A percentile compares a stretch with the other conserved stretches of the same genome.
phyloP scores from a whole-genome alignment of 768 basidiomycete genomes.

The Kwoniella dejecticola region DNA sequence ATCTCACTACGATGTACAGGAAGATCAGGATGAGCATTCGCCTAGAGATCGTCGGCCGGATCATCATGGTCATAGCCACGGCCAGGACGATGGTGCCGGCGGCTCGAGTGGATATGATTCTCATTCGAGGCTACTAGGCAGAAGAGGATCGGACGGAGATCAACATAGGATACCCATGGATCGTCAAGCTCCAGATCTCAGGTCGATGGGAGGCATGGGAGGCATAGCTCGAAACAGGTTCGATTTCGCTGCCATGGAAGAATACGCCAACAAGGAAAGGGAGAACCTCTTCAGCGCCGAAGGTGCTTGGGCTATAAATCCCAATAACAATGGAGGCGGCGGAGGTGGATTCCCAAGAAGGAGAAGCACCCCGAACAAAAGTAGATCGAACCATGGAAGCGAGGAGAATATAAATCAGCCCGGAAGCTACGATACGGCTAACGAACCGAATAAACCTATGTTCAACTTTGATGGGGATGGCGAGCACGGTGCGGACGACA shows the following conservation, averaged over 20 bases:
- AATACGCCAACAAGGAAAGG: constrained; percentile 47
- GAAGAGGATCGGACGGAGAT: constrained; percentile 19
- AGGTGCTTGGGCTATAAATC: constrained; percentile 3
- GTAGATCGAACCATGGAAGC: not conserved
- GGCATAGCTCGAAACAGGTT: constrained; percentile 34
- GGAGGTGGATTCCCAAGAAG: constrained; percentile 8
- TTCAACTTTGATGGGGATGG: constrained; percentile 41
- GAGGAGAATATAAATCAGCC: constrained; percentile 17
- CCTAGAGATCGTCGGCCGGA: constrained; percentile 1
- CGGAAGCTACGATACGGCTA: constrained; percentile 29
- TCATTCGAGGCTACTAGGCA: constrained; percentile 26
- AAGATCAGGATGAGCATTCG: constrained; percentile 11
- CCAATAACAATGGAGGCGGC: constrained; percentile 7
- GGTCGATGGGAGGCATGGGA: constrained; percentile 39
- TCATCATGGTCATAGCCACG: constrained; percentile 11
- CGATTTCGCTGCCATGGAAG: constrained; percentile 51
- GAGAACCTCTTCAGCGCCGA: constrained; percentile 7
- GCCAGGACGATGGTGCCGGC: constrained; percentile 13
- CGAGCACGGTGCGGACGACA: constrained; percentile 4
- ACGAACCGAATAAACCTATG: constrained; percentile 27
- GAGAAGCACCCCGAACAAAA: constrained; percentile 7
- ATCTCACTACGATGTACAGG: constrained; percentile 24
- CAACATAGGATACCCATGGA: constrained; percentile 8
- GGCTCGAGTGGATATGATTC: constrained; percentile 36
- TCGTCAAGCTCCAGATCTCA: constrained; percentile 11